These are phyloP conservation scores for Moelleriella libera DNA, from an alignment of 2,329 filamentous ascomycete genomes.

Conservation along the genomic window DNA sequence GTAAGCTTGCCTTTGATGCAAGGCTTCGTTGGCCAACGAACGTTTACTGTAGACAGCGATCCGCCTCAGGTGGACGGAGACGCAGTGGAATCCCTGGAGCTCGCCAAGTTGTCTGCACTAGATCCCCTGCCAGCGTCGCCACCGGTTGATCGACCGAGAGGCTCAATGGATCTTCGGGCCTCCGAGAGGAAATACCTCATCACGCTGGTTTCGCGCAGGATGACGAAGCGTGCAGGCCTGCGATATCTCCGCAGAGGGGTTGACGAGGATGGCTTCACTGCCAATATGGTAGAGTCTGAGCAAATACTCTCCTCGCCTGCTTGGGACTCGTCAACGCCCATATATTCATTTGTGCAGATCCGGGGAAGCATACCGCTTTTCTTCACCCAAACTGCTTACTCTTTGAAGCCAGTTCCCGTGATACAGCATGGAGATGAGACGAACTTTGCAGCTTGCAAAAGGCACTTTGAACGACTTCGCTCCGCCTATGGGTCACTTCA, in stretches of 20 bases:
- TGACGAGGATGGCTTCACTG: conserved; percentile 76
- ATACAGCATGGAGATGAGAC: conserved; percentile 67
- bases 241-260: conserved; percentile 83
- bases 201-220: conserved; percentile 86
- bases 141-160: conserved; percentile 10
- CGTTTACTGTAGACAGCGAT: conserved; percentile 58
- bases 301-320: conserved; percentile 67
- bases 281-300: conserved; percentile 89
- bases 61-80: conserved; percentile 38
- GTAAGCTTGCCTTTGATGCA: conserved; percentile 77
- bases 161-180: conserved; percentile 25
- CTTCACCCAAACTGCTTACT: conserved; percentile 90
- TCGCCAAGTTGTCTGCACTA: conserved; percentile 22
- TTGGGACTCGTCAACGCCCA: conserved; percentile 47
- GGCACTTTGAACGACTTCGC: conserved; percentile 60
- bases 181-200: conserved; percentile 53
- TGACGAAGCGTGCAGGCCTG: conserved; percentile 71
- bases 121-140: conserved; percentile 12
- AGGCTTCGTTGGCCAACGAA: conserved; percentile 79
- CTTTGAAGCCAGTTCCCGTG: conserved; percentile 74
- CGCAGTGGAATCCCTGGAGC: conserved; percentile 30
- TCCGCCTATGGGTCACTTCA: conserved; percentile 64
- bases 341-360: conserved; percentile 76
- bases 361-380: conserved; percentile 88
- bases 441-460: conserved; percentile 65